These are phyloP conservation scores for Phlegmacium glaucopus DNA, from an alignment of 768 basidiomycete genomes.

Conservation along the genomic window DNA sequence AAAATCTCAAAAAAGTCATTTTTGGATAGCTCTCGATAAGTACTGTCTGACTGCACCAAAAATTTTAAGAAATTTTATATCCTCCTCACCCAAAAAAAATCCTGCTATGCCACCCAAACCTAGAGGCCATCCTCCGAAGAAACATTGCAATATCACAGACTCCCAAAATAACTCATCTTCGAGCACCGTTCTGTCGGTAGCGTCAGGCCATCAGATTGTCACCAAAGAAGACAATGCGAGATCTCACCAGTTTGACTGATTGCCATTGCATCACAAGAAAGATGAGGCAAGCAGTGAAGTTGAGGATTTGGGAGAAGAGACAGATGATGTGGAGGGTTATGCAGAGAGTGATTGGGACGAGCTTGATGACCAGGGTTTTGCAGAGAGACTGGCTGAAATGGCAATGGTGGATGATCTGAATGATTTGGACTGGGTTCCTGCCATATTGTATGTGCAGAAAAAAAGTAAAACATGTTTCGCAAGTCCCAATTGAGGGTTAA, in stretches of 20 bases:
- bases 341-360: conserved; percentile 11
- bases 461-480: no score
- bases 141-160: conserved; percentile 3
- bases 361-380: conserved; percentile 3
- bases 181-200: background rate
- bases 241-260: no score
- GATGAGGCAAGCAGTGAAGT: conserved; percentile 8
- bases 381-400: conserved; percentile 1
- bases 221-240: background rate
- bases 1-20: no score
- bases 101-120: background rate
- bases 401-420: no score
- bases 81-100: no score
- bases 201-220: background rate
- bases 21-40: no score
- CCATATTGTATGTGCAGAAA: no score
- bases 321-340: conserved; percentile 5
- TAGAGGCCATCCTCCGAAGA: conserved; percentile 2
- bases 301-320: conserved; percentile 1
- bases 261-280: background rate
- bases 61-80: no score
- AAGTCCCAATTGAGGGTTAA: background rate
- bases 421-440: no score
- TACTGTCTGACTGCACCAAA: no score
- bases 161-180: conserved; percentile 1